Conservation (phyloP, 345 rosid species). For the Acer campestre region DNA sequence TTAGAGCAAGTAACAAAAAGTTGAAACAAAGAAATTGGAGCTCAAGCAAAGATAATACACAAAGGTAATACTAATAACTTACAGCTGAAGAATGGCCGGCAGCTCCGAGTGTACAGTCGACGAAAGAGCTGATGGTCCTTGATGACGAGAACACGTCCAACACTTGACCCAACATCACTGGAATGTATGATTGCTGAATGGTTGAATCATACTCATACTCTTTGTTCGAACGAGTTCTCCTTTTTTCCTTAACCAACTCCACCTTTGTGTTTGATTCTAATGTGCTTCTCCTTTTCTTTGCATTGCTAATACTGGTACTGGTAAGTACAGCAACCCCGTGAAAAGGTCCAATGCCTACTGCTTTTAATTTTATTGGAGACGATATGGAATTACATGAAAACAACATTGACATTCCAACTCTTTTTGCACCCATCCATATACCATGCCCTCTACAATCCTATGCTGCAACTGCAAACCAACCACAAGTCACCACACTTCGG, state of each 20-base stretch:
- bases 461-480: too few relatives aligned
- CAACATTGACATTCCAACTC: constrained; percentile 4
- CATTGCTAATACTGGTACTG: neutral
- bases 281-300: neutral
- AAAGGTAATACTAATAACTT: too few relatives aligned
- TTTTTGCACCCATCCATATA: neutral
- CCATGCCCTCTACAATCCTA: neutral
- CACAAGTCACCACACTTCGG: too few relatives aligned
- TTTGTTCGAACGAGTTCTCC: constrained; percentile 80
- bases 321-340: neutral
- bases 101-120: constrained; percentile 92
- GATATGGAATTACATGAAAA: neutral
- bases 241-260: constrained; percentile 52
- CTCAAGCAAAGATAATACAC: too few relatives aligned
- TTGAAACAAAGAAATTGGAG: neutral
- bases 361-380: neutral
- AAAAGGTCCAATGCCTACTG: neutral
- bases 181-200: constrained; percentile 49
- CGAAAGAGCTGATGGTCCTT: constrained; percentile 54
- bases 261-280: constrained; percentile 18
- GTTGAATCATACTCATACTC: constrained; percentile 32
- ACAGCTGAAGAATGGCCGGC: constrained; percentile 94
- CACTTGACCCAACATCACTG: constrained; percentile 90
- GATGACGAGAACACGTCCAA: constrained; percentile 67
- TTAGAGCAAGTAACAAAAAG: neutral